A percentile compares a stretch with the other conserved stretches of the same genome.
Evolutionary conservation across 106 monocot genomes (phyloP).

Genomic region (Posidonia australis): DNA sequence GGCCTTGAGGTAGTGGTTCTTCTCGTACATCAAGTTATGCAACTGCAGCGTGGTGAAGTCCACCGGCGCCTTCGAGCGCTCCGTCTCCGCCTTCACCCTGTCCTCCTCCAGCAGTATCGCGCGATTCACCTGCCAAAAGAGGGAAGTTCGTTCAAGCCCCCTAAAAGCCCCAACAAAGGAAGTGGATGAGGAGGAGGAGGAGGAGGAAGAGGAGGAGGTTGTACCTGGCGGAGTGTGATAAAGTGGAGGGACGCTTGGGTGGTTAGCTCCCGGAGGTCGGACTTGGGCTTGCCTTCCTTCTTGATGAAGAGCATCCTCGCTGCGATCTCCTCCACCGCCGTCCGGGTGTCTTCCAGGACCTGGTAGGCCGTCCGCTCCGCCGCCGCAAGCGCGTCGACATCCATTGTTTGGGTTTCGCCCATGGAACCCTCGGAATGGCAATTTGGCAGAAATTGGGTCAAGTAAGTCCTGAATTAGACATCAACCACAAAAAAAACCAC

Average conservation of each 20-base stretch:
- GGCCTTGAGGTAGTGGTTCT: constrained; percentile 88
- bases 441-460: too few species aligned
- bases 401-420: constrained; percentile 7
- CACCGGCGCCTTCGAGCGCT: constrained; percentile 81
- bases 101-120: constrained; percentile 87
- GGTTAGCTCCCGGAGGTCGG: constrained; percentile 82
- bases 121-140: constrained; percentile 50
- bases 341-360: constrained; percentile 52
- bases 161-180: neutral
- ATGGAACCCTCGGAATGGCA: neutral
- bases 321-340: constrained; percentile 69
- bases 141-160: neutral
- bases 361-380: constrained; percentile 14
- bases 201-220: neutral
- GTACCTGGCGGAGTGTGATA: constrained; percentile 72
- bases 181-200: neutral
- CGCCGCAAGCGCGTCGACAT: constrained; percentile 10
- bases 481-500: too few species aligned
- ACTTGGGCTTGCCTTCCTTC: constrained; percentile 65
- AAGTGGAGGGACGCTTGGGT: constrained; percentile 89
- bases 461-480: too few species aligned
- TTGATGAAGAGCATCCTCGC: constrained; percentile 69
- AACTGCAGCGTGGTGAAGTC: constrained; percentile 85
- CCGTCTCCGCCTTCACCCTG: constrained; percentile 72
- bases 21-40: constrained; percentile 94